Evolutionary conservation across 495 filamentous ascomycete genomes (phyloP), one percentile per base, ranked within the genome.

Genomic region (Sporormia fimetaria): DNA sequence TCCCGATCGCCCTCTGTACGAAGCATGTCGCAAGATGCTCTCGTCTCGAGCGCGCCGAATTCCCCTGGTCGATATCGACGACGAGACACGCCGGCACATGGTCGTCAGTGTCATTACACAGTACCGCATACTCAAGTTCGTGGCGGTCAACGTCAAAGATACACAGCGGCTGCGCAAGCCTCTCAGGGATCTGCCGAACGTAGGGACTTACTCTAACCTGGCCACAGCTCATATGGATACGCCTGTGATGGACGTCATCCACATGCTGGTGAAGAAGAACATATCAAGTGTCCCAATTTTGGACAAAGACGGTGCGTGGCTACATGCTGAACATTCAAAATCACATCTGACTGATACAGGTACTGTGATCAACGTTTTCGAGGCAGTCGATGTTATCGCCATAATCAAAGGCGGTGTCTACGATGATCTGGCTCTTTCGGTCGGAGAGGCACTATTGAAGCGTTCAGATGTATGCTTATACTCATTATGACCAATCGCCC

Each of bases 111-210:
- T 99, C 22, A 76, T 99, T 26, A 99, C 90, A 9, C 90, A 99
- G 60, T 99, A 96, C 59, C 79, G 90, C 33, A 96, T 99, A 48
- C 71, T 99, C 40, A 96, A 96, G 57, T 99, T 99, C 53, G 87
- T 99, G 24, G 87, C 92, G 8, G 90, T 99, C 65, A 99, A 96
- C 58, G 87, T 96, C 23, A 73, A 73, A 33, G 79, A 95, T 59
- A 95, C 87, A 6, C 78, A 87, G 61, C 75, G 85, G 64, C 66
- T 99, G 31, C 80, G 84, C 55, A 94, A 92, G 61, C 78, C 87
- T 7, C 65, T 99, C 39, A 71, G 74, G 30, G 86, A 95, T 33
- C 68, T 96, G n/a, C 8, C 25, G 3, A 71, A 76, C 17, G 66
- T 96, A 17, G 92, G 92, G 9, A 88, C 85, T 4, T 96, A 93